Conservation (phyloP, 2,329 filamentous ascomycete genomes). For the Cercospora janseana region DNA sequence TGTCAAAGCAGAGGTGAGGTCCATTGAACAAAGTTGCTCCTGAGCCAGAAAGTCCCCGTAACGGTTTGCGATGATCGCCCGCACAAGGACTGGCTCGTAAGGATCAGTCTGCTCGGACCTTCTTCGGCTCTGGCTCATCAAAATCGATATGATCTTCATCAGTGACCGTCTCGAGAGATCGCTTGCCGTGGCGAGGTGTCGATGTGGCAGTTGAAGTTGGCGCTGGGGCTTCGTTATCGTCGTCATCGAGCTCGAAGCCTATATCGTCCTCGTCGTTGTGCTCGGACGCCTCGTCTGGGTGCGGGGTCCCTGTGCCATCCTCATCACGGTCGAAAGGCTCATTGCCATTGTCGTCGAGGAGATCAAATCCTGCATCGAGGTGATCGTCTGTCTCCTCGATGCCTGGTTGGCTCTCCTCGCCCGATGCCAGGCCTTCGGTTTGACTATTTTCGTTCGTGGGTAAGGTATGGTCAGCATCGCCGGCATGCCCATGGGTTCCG, state of each 20-base stretch:
- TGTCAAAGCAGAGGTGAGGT: neutral
- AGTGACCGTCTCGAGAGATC: slow-evolving; percentile 33
- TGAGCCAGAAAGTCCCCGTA: too few relatives aligned
- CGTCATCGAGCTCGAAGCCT: slow-evolving; percentile 32
- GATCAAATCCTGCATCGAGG: slow-evolving; percentile 23
- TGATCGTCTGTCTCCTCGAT: slow-evolving; percentile 25
- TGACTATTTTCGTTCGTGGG: slow-evolving; percentile 14
- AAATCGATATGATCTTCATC: slow-evolving; percentile 29
- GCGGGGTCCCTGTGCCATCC: slow-evolving; percentile 4
- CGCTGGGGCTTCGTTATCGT: slow-evolving; percentile 8
- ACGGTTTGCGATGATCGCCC: neutral
- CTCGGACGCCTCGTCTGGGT: slow-evolving; percentile 6
- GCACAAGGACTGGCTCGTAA: neutral
- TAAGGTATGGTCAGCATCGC: slow-evolving; percentile 21
- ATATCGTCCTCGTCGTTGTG: slow-evolving; percentile 27
- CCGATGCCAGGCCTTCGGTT: slow-evolving; percentile 3
- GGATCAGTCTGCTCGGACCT: slow-evolving; percentile 21
- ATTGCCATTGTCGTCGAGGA: slow-evolving; percentile 24
- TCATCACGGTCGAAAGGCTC: slow-evolving; percentile 23
- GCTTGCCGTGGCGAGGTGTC: slow-evolving; percentile 35
- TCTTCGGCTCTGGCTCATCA: slow-evolving; percentile 32
- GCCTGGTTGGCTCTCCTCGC: neutral
- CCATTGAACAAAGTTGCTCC: neutral
- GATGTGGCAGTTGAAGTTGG: slow-evolving; percentile 6
- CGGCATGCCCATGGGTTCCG: slow-evolving; percentile 8